These are phyloP conservation scores for Tuber brumale DNA, from an alignment of 495 filamentous ascomycete species.

Conservation along the genomic window DNA sequence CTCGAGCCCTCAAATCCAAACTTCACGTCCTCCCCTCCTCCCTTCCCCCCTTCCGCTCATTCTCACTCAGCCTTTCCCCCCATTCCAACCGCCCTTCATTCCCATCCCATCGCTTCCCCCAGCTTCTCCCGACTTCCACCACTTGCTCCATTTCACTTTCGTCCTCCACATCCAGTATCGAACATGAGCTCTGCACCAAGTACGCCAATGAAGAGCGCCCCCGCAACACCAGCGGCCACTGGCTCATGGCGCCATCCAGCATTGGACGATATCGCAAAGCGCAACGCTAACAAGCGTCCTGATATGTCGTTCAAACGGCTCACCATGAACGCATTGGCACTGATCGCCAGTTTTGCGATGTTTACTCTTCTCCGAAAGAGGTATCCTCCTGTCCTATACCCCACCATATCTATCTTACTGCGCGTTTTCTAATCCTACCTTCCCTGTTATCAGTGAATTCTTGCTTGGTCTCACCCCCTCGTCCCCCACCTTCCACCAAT, in stretches of 20 bases:
- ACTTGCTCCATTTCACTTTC: not conserved
- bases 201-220: slow-evolving; percentile 26
- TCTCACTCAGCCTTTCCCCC: not conserved
- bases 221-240: slow-evolving; percentile 48
- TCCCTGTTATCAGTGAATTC: slow-evolving; percentile 23
- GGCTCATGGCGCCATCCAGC: slow-evolving; percentile 86
- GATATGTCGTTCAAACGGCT: slow-evolving; percentile 62
- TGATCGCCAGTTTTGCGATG: slow-evolving; percentile 49
- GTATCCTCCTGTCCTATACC: slow-evolving; percentile 43
- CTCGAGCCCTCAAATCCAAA: not conserved
- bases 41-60: not conserved
- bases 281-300: slow-evolving; percentile 61
- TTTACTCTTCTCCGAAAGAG: slow-evolving; percentile 24
- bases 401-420: slow-evolving; percentile 5
- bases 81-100: not conserved
- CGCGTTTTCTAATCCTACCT: slow-evolving; percentile 19
- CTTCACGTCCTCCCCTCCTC: not conserved
- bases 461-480: slow-evolving; percentile 31
- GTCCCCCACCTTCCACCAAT: slow-evolving; percentile 43
- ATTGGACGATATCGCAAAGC: slow-evolving; percentile 66
- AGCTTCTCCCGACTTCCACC: not conserved
- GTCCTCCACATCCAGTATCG: not conserved
- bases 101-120: not conserved
- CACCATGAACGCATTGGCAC: slow-evolving; percentile 54
- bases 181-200: slow-evolving; percentile 25